Conservation (phyloP, 225 moss, liverwort and hornwort species). For the Pleurozium schreberi region DNA sequence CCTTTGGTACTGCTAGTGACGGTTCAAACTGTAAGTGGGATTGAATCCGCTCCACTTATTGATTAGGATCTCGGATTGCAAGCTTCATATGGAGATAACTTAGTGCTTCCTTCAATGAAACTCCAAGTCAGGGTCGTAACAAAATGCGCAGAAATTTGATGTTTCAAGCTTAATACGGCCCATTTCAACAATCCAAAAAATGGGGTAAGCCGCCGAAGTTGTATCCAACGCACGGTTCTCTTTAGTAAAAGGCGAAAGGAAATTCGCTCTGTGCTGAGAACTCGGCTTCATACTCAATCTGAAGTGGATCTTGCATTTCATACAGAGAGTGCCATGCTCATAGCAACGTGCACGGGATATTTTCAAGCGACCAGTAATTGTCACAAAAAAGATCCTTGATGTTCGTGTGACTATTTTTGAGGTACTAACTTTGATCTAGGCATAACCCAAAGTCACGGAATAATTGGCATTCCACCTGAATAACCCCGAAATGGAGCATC, state of each 20-base stretch:
- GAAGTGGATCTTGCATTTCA: neutral
- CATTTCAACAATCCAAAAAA: neutral
- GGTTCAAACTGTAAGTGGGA: neutral
- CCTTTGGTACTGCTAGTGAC: too few relatives aligned
- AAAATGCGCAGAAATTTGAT: neutral
- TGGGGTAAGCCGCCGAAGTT: neutral
- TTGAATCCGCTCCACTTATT: neutral
- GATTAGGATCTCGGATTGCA: neutral
- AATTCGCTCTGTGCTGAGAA: conserved; percentile 19
- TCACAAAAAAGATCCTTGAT: neutral
- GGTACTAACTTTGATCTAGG: neutral
- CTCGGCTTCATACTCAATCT: neutral
- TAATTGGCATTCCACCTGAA: neutral
- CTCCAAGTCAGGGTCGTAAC: too few relatives aligned
- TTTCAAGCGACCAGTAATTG: neutral
- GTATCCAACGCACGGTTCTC: conserved; percentile 4
- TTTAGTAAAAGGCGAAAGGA: conserved; percentile 41
- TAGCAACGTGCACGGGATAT: too few relatives aligned
- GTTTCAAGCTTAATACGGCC: too few relatives aligned
- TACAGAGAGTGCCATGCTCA: neutral
- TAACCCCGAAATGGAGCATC: neutral
- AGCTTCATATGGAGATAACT: neutral
- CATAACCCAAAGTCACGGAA: neutral
- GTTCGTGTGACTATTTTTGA: too few relatives aligned
- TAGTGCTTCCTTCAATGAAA: too few relatives aligned